Evolutionary conservation across 2,329 filamentous ascomycete species (phyloP).

Genomic region (Boeremia lycopersici): DNA sequence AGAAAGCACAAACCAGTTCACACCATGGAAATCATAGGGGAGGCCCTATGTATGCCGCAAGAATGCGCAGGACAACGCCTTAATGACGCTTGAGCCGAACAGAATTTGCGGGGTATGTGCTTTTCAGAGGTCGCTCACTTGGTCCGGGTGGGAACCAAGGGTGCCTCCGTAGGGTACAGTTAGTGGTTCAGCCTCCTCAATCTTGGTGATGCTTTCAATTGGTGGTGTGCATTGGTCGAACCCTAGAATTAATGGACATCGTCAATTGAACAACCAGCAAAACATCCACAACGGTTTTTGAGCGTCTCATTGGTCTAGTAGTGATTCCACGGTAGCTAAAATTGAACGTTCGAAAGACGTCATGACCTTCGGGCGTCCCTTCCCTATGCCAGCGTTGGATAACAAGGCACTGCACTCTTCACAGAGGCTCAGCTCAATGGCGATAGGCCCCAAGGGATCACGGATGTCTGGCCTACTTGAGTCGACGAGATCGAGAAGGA

Average conservation of each 20-base stretch:
- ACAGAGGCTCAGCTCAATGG: too few species aligned
- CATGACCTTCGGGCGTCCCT: not conserved
- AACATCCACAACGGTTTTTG: too few species aligned
- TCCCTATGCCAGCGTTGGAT: too few species aligned
- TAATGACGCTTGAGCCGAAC: not conserved
- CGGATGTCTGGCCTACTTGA: too few species aligned
- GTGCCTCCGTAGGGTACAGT: not conserved
- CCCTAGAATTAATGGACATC: not conserved
- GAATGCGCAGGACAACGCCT: not conserved
- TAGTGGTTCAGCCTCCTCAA: not conserved
- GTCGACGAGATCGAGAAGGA: too few species aligned
- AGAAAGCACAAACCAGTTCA: not conserved
- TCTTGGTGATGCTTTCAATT: not conserved
- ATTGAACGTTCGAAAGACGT: not conserved
- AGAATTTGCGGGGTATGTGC: not conserved
- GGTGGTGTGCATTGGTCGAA: slow-evolving; percentile 5
- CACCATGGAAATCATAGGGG: not conserved
- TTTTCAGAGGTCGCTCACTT: not conserved
- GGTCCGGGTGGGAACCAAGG: not conserved
- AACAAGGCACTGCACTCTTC: too few species aligned
- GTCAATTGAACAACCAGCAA: too few species aligned
- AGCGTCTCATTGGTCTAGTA: too few species aligned
- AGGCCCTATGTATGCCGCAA: not conserved
- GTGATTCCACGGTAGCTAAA: not conserved
- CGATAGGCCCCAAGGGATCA: too few species aligned